These are phyloP conservation scores for Termitomyces sp. DNA, from an alignment of 768 basidiomycete species.

Conservation along the genomic window DNA sequence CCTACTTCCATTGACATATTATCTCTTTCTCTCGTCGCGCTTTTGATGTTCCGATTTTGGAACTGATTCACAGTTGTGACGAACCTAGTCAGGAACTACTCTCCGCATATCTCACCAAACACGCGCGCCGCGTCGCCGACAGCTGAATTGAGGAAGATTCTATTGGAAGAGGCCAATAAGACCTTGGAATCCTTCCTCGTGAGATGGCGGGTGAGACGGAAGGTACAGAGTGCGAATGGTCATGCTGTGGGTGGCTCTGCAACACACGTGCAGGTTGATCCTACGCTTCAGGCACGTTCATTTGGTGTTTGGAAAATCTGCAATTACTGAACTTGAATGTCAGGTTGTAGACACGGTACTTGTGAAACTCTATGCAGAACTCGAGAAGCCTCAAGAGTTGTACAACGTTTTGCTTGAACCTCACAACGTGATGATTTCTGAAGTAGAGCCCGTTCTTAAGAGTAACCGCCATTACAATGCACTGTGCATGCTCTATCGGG, in stretches of 20 bases:
- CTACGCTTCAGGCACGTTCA: constrained; percentile 12
- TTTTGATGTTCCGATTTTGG: constrained; percentile 41
- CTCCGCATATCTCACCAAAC: constrained; percentile 74
- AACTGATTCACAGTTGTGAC: constrained; percentile 77
- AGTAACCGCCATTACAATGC: constrained; percentile 51
- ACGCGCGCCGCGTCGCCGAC: constrained; percentile 67
- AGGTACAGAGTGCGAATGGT: constrained; percentile 25
- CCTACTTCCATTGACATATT: constrained; percentile 23
- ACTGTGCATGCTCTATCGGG: constrained; percentile 56
- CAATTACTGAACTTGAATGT: background rate
- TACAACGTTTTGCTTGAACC: constrained; percentile 50
- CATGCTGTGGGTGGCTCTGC: constrained; percentile 5
- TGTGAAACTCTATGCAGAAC: constrained; percentile 64
- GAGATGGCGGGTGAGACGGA: constrained; percentile 49
- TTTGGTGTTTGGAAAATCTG: background rate
- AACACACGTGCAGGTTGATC: constrained; percentile 3
- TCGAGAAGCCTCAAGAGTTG: constrained; percentile 58
- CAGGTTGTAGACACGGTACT: constrained; percentile 82
- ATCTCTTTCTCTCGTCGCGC: constrained; percentile 23
- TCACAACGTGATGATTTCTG: constrained; percentile 50
- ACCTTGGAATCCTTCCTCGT: constrained; percentile 72
- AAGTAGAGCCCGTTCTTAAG: constrained; percentile 57
- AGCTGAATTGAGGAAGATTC: constrained; percentile 57
- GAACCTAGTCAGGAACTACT: constrained; percentile 91
- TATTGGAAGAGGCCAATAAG: constrained; percentile 60